Percentiles rank a stretch among this genome's conserved stretches.
These are phyloP conservation scores for Aureobasidium melanogenum DNA, from an alignment of 2,329 filamentous ascomycete species.

Conservation along the genomic window DNA sequence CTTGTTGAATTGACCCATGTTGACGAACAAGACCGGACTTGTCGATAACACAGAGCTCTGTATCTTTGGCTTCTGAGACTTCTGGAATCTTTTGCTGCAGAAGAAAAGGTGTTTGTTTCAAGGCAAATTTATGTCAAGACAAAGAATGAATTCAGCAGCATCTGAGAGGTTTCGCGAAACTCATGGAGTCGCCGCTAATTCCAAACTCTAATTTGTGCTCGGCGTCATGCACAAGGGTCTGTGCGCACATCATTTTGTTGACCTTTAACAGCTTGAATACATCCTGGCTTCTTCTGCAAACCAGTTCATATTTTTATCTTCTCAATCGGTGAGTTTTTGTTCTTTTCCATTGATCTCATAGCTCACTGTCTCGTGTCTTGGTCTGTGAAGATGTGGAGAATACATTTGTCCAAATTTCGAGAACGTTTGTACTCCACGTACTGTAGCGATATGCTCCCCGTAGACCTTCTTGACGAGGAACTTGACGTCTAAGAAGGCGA, in stretches of 20 bases:
- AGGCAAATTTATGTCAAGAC: background rate
- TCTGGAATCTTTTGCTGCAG: background rate
- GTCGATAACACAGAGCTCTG: background rate
- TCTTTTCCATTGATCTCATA: background rate
- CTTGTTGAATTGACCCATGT: slow-evolving; percentile 1
- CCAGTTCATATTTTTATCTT: background rate
- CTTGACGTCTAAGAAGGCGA: too few species aligned
- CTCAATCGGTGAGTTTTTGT: background rate
- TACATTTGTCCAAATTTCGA: background rate
- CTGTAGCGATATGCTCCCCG: background rate
- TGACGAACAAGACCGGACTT: background rate
- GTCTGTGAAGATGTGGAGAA: background rate
- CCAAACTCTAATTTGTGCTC: background rate
- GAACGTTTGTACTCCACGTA: background rate
- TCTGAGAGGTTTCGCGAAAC: slow-evolving; percentile 6
- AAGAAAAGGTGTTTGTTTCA: background rate
- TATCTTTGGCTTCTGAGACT: background rate
- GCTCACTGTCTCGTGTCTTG: background rate
- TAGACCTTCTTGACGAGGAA: too few species aligned
- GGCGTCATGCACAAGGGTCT: slow-evolving; percentile 2
- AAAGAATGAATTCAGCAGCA: background rate
- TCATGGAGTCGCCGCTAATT: background rate
- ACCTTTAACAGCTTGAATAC: background rate
- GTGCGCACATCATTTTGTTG: slow-evolving; percentile 1
- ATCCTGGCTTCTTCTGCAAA: background rate